Base-by-base conservation (phyloP, 2,329 filamentous ascomycete genomes). In the Arthrobotrys megalospora region DNA sequence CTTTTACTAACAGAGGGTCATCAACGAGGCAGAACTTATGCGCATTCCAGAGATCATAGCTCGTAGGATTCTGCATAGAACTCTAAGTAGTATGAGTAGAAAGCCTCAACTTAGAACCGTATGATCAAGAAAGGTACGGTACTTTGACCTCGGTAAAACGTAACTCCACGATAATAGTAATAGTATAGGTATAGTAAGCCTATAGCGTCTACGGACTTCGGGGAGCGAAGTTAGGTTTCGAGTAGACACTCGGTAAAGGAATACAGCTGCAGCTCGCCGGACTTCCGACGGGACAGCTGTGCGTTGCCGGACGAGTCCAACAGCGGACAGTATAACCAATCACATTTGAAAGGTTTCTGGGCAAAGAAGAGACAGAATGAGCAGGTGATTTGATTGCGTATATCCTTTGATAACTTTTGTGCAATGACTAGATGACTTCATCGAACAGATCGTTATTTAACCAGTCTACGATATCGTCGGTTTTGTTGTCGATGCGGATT, bases 121-220 rank as follows among this genome's bases (percentile, higher is more conserved):
- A 28, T 52, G 47, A 32, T 32, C n/a, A 16, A 45, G n/a, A 6
- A 45, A 2, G 41, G 1, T 1, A 6, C 11, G 12, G 12, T 14
- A 32, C 21, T 12, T 52, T 10, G 47, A 32, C 47, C 47, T 52
- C 47, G 47, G 47, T 8, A 28, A 52, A 12, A 52, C 47, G 8
- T 10, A 14, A 32, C 19, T 21, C 24, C 47, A 52, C 47, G 47
- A 53, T 53, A 53, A 53, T 53, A 16, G 28, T 19, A 12, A n/a
- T 14, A 38, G 12, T 38, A 10, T 38, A 38, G 36, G 12, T 38
- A 10, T 38, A 38, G 36, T 28, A 38, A 2, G 12, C 16, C 48
- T 36, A 36, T n/a, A 32, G 50, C 19, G 12, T 45, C 41, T 12
- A 53, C 50, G 50, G 50, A 53, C 50, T n/a, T 53, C 50, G 50